phyloP scores from a whole-genome alignment of 768 basidiomycete genomes.

The Suillus spraguei region DNA sequence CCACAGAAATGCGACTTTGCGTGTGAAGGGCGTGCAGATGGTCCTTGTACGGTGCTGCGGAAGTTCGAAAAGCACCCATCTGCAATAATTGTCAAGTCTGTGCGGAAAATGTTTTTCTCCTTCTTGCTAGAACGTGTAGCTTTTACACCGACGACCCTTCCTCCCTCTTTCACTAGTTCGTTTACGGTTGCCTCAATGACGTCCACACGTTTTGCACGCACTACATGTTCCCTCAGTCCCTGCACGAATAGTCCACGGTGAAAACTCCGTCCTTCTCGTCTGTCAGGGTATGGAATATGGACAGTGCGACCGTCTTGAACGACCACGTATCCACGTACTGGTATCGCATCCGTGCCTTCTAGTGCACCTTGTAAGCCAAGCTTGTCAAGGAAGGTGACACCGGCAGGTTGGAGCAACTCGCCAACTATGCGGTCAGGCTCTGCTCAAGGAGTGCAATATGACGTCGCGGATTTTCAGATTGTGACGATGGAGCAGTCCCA shows the following conservation, averaged over 20 bases:
- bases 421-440: conserved; percentile 97
- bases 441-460: conserved; percentile 88
- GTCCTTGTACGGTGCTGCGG: conserved; percentile 65
- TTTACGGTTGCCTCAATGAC: conserved; percentile 88
- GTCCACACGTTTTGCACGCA: conserved; percentile 63
- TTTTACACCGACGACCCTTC: conserved; percentile 66
- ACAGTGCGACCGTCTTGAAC: conserved; percentile 63
- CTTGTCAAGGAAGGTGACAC: conserved; percentile 69
- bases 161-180: conserved; percentile 65
- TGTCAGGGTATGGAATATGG: conserved; percentile 85
- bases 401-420: conserved; percentile 94
- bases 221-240: conserved; percentile 70
- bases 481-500: conserved; percentile 79
- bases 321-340: conserved; percentile 86
- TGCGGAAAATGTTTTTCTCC: conserved; percentile 60
- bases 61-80: conserved; percentile 98
- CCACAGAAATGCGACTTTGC: conserved; percentile 86
- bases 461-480: conserved; percentile 43
- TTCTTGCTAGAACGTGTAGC: conserved; percentile 44
- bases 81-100: conserved; percentile 83
- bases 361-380: conserved; percentile 79
- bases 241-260: conserved; percentile 94
- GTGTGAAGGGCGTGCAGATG: conserved; percentile 46
- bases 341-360: conserved; percentile 87
- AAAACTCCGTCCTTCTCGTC: conserved; percentile 78